Evolutionary conservation across 208 protist genomes (phyloP).

Genomic region (Leptomonas seymouri): DNA sequence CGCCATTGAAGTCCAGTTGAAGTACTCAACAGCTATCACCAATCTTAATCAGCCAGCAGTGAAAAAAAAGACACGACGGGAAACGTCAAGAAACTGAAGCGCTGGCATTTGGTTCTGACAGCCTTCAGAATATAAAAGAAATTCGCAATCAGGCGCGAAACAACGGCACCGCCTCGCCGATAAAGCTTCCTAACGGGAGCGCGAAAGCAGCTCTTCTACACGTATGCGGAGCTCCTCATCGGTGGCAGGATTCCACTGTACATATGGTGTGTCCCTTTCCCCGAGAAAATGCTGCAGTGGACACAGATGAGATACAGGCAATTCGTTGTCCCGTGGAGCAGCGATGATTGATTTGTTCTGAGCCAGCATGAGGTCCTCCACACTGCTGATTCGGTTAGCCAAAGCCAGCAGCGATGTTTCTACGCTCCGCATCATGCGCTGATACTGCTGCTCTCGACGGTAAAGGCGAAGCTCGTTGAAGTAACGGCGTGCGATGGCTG

Average conservation of each 20-base stretch:
- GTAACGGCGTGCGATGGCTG: constrained; percentile 14
- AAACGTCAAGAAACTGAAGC: too few relatives aligned
- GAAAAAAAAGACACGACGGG: too few relatives aligned
- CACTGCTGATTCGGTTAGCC: neutral
- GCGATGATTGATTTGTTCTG: neutral
- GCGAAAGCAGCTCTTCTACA: constrained; percentile 1
- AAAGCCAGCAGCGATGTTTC: constrained; percentile 10
- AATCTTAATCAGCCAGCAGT: too few relatives aligned
- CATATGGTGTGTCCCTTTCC: neutral
- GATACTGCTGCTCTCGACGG: constrained; percentile 10
- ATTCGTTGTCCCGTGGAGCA: neutral
- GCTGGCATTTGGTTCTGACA: too few relatives aligned
- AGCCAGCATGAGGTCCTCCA: neutral
- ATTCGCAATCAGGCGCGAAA: too few relatives aligned
- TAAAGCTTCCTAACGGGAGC: constrained; percentile 1
- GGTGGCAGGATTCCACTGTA: constrained; percentile 12
- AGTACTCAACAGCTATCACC: too few relatives aligned
- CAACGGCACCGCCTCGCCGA: too few relatives aligned
- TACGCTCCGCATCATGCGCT: constrained; percentile 17
- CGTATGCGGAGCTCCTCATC: constrained; percentile 6
- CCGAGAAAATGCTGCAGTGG: too few relatives aligned
- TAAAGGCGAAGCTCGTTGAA: constrained; percentile 17
- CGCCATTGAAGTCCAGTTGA: too few relatives aligned
- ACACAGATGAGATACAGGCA: constrained; percentile 1
- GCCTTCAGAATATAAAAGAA: too few relatives aligned